These are phyloP conservation scores for Zymoseptoria tritici DNA, from an alignment of 2,329 filamentous ascomycete genomes.

Conservation along the genomic window DNA sequence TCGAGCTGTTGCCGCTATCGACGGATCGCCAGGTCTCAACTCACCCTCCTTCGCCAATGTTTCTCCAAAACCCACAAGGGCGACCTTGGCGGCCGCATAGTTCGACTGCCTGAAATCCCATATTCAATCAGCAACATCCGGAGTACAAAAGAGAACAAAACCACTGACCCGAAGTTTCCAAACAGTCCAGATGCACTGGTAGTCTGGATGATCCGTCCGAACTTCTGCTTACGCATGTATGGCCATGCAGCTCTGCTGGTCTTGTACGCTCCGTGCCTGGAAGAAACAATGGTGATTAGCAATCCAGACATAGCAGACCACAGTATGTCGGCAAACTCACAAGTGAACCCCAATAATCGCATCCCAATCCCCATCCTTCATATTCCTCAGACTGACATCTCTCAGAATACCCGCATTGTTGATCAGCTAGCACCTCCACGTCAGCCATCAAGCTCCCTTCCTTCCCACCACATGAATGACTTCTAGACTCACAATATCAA, in stretches of 20 bases:
- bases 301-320: too few relatives aligned
- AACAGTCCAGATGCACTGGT: slow-evolving; percentile 95
- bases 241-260: slow-evolving; percentile 97
- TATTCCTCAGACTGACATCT: slow-evolving; percentile 94
- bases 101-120: slow-evolving; percentile 98
- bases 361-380: slow-evolving; percentile 93
- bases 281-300: neutral
- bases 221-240: slow-evolving; percentile 97
- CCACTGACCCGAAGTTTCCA: slow-evolving; percentile 83
- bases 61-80: slow-evolving; percentile 91
- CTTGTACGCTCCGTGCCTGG: slow-evolving; percentile 73
- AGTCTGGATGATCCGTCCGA: slow-evolving; percentile 90
- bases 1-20: too few relatives aligned
- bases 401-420: slow-evolving; percentile 95
- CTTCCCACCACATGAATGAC: too few relatives aligned
- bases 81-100: slow-evolving; percentile 91
- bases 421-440: slow-evolving; percentile 41
- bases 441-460: neutral
- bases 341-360: slow-evolving; percentile 85
- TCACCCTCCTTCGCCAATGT: slow-evolving; percentile 90
- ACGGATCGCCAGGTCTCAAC: neutral
- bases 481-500: slow-evolving; percentile 61
- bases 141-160: too few relatives aligned
- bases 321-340: slow-evolving; percentile 17
- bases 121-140: slow-evolving; percentile 64